Evolutionary conservation across 495 filamentous ascomycete species (phyloP).

Genomic region (Neurospora sp.): DNA sequence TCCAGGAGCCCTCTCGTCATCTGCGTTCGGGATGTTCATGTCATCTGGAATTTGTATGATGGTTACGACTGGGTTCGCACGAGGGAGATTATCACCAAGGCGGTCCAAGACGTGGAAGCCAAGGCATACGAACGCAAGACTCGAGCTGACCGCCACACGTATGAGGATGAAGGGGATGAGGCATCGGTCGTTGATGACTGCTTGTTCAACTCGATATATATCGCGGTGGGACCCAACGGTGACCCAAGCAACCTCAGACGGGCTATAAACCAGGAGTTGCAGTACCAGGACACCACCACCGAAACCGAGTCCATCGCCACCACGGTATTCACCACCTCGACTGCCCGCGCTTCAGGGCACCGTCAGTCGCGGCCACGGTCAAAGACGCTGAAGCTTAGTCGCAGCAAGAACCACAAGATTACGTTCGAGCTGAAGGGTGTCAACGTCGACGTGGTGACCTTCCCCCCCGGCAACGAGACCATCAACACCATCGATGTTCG

Average conservation of each 20-base stretch:
- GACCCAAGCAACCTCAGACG: conserved; percentile 71
- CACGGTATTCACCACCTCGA: conserved; percentile 51
- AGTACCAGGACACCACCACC: conserved; percentile 58
- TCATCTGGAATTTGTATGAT: conserved; percentile 98
- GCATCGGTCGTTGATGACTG: conserved; percentile 87
- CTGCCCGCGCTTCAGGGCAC: conserved; percentile 38
- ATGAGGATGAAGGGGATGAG: conserved; percentile 59
- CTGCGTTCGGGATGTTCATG: conserved; percentile 71
- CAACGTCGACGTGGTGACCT: conserved; percentile 72
- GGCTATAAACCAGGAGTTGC: conserved; percentile 78
- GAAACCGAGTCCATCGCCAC: conserved; percentile 84
- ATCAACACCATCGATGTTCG: conserved; percentile 78
- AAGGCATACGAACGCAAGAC: conserved; percentile 65
- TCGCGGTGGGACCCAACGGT: conserved; percentile 77
- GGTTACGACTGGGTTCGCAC: conserved; percentile 95
- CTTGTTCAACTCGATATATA: conserved; percentile 98
- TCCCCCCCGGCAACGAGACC: conserved; percentile 70
- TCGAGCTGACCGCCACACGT: conserved; percentile 33
- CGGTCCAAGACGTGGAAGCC: conserved; percentile 74
- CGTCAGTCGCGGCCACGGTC: conserved; percentile 28
- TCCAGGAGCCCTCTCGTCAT: conserved; percentile 62
- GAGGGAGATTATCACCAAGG: conserved; percentile 73
- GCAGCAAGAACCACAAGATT: conserved; percentile 89
- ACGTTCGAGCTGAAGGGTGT: conserved; percentile 87
- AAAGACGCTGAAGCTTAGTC: conserved; percentile 60